phyloP scores from a whole-genome alignment of 2,329 filamentous ascomycete genomes.

The Ophiosphaerella korrae region DNA sequence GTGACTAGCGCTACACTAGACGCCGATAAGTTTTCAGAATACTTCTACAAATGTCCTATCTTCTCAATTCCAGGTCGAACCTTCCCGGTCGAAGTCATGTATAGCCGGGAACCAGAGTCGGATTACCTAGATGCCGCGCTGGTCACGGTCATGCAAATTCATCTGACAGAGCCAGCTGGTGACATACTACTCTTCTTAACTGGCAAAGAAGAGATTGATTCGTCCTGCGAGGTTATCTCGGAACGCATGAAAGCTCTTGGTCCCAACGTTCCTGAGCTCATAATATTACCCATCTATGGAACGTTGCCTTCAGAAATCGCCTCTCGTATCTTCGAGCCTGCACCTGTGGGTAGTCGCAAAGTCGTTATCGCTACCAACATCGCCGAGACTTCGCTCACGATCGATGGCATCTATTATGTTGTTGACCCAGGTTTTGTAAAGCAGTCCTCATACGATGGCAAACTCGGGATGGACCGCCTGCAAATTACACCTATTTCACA shows the following conservation, averaged over 20 bases:
- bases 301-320: slow-evolving; percentile 93
- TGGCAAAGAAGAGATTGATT: slow-evolving; percentile 97
- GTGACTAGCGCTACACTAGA: slow-evolving; percentile 99
- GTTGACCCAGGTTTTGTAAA: slow-evolving; percentile 98
- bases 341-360: slow-evolving; percentile 83
- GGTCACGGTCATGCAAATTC: slow-evolving; percentile 98
- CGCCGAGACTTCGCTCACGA: slow-evolving; percentile 96
- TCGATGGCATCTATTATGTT: slow-evolving; percentile 97
- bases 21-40: slow-evolving; percentile 95
- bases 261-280: slow-evolving; percentile 84
- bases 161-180: slow-evolving; percentile 86
- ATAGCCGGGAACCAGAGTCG: slow-evolving; percentile 90
- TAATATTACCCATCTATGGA: slow-evolving; percentile 96
- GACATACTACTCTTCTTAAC: slow-evolving; percentile 98
- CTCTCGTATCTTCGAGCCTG: slow-evolving; percentile 90
- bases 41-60: slow-evolving; percentile 95
- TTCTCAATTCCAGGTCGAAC: slow-evolving; percentile 95
- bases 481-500: slow-evolving; percentile 96
- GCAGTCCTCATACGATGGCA: slow-evolving; percentile 95
- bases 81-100: slow-evolving; percentile 94
- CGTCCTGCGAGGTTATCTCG: slow-evolving; percentile 85
- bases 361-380: slow-evolving; percentile 99
- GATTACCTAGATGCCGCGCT: slow-evolving; percentile 94
- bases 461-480: slow-evolving; percentile 95
- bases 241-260: slow-evolving; percentile 97